Conservation (phyloP, 1,284 basidiomycete species). For the Mrakiaceae sp. region DNA sequence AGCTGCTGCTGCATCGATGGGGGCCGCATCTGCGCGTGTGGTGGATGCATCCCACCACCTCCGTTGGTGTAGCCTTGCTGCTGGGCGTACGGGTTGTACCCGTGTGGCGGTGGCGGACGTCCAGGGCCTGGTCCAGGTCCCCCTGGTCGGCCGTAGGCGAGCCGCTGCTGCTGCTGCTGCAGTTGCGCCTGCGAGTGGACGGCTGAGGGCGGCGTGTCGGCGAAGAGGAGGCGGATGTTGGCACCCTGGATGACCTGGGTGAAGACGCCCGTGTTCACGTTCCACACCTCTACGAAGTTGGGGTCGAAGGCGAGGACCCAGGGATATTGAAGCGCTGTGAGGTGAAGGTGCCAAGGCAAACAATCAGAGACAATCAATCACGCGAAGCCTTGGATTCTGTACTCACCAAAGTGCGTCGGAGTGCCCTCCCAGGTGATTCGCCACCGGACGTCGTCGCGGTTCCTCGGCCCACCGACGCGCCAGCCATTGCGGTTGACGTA, state of each 20-base stretch:
- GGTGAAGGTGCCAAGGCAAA: neutral
- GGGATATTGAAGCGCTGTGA: constrained; percentile 81
- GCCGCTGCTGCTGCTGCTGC: constrained; percentile 14
- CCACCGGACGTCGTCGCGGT: constrained; percentile 46
- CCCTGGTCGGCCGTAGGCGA: constrained; percentile 37
- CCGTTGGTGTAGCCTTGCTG: neutral
- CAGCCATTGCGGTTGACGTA: constrained; percentile 97
- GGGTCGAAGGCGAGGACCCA: constrained; percentile 96
- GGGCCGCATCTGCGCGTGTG: constrained; percentile 44
- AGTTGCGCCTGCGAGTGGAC: constrained; percentile 28
- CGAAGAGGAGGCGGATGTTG: constrained; percentile 79
- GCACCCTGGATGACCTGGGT: constrained; percentile 92
- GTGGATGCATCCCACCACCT: constrained; percentile 67
- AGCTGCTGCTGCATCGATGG: neutral
- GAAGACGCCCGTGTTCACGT: constrained; percentile 84
- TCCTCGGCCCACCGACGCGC: constrained; percentile 53
- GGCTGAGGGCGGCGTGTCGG: constrained; percentile 77
- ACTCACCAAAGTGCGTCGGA: constrained; percentile 83
- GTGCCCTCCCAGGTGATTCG: constrained; percentile 95
- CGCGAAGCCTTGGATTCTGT: neutral
- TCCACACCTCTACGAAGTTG: constrained; percentile 90
- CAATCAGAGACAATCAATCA: neutral
- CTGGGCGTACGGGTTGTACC: neutral
- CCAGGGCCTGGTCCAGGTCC: neutral
- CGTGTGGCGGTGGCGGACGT: neutral